phyloP scores from a whole-genome alignment of 148 eudicot genomes.

The Camellia lanceoleosa region DNA sequence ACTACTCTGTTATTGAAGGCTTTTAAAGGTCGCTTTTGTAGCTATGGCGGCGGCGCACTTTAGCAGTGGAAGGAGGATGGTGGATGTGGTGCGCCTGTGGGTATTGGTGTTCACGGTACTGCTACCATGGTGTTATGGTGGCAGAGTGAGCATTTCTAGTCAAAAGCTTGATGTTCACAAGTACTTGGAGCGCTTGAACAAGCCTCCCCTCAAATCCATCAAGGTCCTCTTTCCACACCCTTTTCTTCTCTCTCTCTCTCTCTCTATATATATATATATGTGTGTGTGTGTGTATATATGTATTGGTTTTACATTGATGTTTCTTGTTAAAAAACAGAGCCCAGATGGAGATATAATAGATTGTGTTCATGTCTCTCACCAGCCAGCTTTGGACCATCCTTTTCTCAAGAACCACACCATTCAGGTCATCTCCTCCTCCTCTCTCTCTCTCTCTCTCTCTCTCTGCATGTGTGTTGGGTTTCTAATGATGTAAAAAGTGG shows the following conservation, averaged over 20 bases:
- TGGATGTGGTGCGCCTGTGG: not conserved
- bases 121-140: conserved; percentile 10
- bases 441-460: not conserved
- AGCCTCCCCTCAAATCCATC: conserved; percentile 58
- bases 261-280: not conserved
- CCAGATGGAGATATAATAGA: conserved; percentile 88
- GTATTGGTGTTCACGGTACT: not conserved
- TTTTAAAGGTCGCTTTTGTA: not conserved
- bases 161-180: conserved; percentile 47
- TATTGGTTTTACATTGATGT: not conserved
- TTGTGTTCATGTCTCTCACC: conserved; percentile 57
- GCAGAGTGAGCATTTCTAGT: conserved; percentile 10
- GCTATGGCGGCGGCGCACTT: conserved; percentile 18
- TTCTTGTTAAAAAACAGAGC: conserved; percentile 43
- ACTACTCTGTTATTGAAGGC: not conserved
- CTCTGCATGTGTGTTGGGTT: not conserved
- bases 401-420: conserved; percentile 64
- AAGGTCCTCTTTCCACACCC: conserved; percentile 34
- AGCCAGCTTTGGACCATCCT: conserved; percentile 38
- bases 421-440: conserved; percentile 39
- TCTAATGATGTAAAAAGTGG: no score
- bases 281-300: not conserved
- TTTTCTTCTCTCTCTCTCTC: not conserved
- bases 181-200: conserved; percentile 61
- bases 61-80: not conserved